phyloP scores from a whole-genome alignment of 75 land plant genomes.

The Adiantum capillusveneris region DNA sequence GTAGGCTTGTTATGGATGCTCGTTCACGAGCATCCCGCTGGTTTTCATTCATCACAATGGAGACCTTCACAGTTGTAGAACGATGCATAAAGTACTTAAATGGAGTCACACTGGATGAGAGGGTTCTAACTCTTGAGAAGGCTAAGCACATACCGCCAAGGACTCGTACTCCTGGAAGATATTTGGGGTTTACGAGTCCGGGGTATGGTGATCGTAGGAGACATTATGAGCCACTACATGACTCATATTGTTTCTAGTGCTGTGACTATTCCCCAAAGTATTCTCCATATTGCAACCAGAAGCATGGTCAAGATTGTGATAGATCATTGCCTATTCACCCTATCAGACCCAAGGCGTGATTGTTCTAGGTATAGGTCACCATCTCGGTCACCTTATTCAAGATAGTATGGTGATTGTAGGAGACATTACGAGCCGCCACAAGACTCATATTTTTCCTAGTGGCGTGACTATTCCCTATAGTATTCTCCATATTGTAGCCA shows the following conservation, averaged over 20 bases:
- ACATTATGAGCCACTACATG: constrained; percentile 5
- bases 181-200: constrained; percentile 57
- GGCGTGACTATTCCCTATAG: constrained; percentile 3
- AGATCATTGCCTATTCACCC: constrained; percentile 6
- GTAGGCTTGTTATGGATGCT: constrained; percentile 79
- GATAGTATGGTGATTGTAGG: constrained; percentile 2
- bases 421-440: constrained; percentile 5
- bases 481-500: constrained; percentile 8
- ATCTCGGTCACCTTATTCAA: constrained; percentile 5
- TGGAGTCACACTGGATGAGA: constrained; percentile 87
- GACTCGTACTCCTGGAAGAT: constrained; percentile 83
- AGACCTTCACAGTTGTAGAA: constrained; percentile 61
- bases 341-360: not conserved
- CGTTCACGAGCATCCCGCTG: constrained; percentile 81
- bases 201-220: constrained; percentile 3
- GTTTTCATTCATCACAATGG: constrained; percentile 95
- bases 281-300: constrained; percentile 4
- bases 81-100: constrained; percentile 87
- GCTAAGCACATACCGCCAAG: constrained; percentile 71
- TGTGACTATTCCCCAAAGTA: constrained; percentile 8
- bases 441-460: constrained; percentile 8
- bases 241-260: constrained; percentile 7
- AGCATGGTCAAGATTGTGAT: not conserved
- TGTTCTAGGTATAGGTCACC: not conserved
- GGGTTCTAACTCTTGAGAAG: constrained; percentile 90